Evolutionary conservation across 441 rosid species (phyloP).

Genomic region (Euphorbia schlechtendalii): DNA sequence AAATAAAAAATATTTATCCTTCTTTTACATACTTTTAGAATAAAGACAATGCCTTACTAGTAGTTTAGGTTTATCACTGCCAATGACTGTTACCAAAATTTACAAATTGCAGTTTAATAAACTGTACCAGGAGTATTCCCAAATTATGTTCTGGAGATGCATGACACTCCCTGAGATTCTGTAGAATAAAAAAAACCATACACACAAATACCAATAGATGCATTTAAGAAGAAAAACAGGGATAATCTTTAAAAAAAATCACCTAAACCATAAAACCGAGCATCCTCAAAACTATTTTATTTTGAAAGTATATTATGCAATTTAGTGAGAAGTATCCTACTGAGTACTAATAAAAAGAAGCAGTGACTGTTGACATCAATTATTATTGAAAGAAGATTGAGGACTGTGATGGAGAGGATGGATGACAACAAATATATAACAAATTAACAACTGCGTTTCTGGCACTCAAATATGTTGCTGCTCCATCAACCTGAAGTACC

Average conservation of each 20-base stretch:
- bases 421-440: neutral
- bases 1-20: neutral
- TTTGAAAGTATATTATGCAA: neutral
- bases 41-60: neutral
- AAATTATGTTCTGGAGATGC: constrained; percentile 63
- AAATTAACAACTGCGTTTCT: no score
- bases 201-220: constrained; percentile 10
- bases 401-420: neutral
- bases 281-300: neutral
- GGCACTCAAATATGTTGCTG: neutral
- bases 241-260: no score
- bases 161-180: constrained; percentile 47
- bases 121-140: constrained; percentile 78
- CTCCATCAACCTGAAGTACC: neutral
- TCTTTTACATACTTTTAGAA: neutral
- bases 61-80: neutral
- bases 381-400: neutral
- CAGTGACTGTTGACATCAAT: neutral
- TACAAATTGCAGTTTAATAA: constrained; percentile 10
- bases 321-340: neutral
- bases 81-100: neutral
- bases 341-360: neutral
- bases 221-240: no score
- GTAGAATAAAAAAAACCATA: constrained; percentile 25
- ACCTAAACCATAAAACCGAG: neutral